phyloP scores from a whole-genome alignment of 495 filamentous ascomycete species.

The Delitschia confertaspora region DNA sequence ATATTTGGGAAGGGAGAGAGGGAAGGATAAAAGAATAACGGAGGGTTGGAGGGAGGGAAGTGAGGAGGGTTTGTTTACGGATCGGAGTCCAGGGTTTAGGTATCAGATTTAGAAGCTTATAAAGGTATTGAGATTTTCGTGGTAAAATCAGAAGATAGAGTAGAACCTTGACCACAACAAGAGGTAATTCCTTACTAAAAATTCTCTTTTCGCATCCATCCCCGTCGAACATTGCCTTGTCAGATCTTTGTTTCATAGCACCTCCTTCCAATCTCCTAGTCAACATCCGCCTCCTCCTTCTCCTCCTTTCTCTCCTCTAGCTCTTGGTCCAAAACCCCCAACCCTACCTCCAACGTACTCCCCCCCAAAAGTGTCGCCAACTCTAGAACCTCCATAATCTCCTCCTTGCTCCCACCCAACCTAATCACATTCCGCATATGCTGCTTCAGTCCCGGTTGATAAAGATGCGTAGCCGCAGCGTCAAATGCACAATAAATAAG shows the following conservation, averaged over 20 bases:
- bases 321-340: conserved; percentile 23
- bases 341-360: conserved; percentile 34
- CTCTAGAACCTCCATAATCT: conserved; percentile 41
- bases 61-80: conserved; percentile 20
- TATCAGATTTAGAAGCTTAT: conserved; percentile 20
- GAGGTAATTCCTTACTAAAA: too few species aligned
- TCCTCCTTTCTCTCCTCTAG: conserved; percentile 1
- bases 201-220: too few species aligned
- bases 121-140: too few species aligned
- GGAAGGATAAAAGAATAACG: conserved; percentile 17
- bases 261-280: too few species aligned
- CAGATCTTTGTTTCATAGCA: too few species aligned
- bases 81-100: conserved; percentile 25
- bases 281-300: too few species aligned
- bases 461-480: conserved; percentile 39
- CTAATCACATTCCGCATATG: conserved; percentile 41
- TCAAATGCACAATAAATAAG: conserved; percentile 42
- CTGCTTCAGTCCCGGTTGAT: conserved; percentile 38
- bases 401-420: conserved; percentile 38
- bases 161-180: too few species aligned
- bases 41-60: conserved; percentile 10
- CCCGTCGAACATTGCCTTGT: too few species aligned
- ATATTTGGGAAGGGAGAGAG: conserved; percentile 17
- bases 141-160: too few species aligned
- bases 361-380: conserved; percentile 37